Percentiles rank a stretch among this genome's conserved stretches.
Conservation (phyloP, 208 protist species). For the Crithidia thermophila region DNA sequence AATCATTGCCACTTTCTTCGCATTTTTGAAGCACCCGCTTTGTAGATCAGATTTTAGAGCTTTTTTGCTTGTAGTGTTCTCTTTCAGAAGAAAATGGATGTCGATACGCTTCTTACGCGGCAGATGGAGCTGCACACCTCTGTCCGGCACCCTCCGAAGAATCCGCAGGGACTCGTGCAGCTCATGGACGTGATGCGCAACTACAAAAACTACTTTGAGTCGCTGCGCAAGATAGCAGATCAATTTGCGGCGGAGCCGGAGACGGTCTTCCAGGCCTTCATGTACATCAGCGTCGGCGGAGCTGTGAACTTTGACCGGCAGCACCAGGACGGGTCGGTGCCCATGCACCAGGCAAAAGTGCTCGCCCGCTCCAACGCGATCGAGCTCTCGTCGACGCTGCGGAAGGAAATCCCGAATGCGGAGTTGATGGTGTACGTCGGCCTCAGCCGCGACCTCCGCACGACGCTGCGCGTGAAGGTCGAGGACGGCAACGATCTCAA, state of each 20-base stretch:
- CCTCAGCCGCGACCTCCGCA: constrained; percentile 65
- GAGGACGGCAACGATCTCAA: constrained; percentile 89
- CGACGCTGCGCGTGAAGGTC: constrained; percentile 82
- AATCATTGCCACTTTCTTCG: too few species aligned
- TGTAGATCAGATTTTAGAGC: too few species aligned
- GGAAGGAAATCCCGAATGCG: constrained; percentile 44
- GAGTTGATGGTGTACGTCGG: constrained; percentile 76
- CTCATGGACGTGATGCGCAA: constrained; percentile 62
- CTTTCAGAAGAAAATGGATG: constrained; percentile 55
- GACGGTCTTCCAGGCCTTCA: constrained; percentile 86
- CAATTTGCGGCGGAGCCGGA: constrained; percentile 49
- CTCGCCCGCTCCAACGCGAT: constrained; percentile 68
- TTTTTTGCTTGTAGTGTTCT: too few species aligned
- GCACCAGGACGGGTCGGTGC: constrained; percentile 73
- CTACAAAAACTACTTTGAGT: constrained; percentile 65
- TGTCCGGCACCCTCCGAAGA: constrained; percentile 71
- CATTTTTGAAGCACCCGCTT: too few species aligned
- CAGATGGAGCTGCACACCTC: constrained; percentile 91
- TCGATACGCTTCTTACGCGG: constrained; percentile 68
- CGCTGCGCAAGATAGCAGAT: constrained; percentile 43
- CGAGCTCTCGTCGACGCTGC: constrained; percentile 65
- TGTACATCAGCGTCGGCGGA: constrained; percentile 81
- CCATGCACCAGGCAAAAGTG: constrained; percentile 94
- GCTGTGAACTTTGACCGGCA: constrained; percentile 83
- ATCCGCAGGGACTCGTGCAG: constrained; percentile 58